Evolutionary conservation across 257 asterid genomes (phyloP).

Genomic region (Solanum chiquidenum): DNA sequence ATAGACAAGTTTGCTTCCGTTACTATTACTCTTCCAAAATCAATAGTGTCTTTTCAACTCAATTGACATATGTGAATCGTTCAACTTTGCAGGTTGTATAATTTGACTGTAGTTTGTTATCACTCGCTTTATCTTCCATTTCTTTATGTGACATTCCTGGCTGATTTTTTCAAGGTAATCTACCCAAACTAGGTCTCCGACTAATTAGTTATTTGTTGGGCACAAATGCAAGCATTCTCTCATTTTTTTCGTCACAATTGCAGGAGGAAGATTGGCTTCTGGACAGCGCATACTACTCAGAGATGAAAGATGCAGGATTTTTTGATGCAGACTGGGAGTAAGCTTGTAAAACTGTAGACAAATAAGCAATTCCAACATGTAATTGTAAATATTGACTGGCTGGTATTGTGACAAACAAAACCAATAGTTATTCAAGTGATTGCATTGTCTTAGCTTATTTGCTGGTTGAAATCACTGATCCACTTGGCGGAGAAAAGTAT

Average conservation of each 20-base stretch:
- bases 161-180: conserved; percentile 81
- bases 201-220: not conserved
- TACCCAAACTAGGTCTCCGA: not conserved
- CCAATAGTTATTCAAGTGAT: not conserved
- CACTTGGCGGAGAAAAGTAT: not conserved
- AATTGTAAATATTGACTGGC: conserved; percentile 2
- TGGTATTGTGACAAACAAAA: not conserved
- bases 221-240: not conserved
- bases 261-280: conserved; percentile 95
- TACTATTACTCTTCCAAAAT: not conserved
- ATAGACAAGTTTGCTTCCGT: not conserved
- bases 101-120: conserved; percentile 37
- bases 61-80: not conserved
- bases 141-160: conserved; percentile 51
- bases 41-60: not conserved
- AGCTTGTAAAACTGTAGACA: conserved; percentile 1
- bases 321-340: conserved; percentile 75
- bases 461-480: not conserved
- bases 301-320: conserved; percentile 93
- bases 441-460: not conserved
- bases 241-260: not conserved
- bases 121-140: conserved; percentile 79
- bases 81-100: conserved; percentile 52
- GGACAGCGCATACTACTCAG: conserved; percentile 79
- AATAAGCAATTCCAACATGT: not conserved